Evolutionary conservation across 2,329 filamentous ascomycete species (phyloP).

Genomic region (Sporothrix sp.): DNA sequence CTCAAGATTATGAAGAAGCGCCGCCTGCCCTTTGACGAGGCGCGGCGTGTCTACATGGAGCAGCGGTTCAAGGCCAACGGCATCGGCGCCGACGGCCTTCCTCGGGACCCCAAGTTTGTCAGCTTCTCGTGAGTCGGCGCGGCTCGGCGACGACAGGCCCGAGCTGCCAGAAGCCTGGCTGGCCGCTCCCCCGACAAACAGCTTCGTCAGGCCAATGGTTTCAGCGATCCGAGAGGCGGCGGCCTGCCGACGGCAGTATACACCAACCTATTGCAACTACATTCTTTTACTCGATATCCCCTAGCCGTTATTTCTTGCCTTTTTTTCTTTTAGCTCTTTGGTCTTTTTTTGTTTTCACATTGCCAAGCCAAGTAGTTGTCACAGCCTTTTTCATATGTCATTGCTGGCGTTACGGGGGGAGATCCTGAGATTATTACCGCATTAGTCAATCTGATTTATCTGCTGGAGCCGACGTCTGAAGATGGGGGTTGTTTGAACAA

Average conservation of each 20-base stretch:
- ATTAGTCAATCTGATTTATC: too few relatives aligned
- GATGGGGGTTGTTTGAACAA: too few relatives aligned
- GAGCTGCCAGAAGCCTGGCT: too few relatives aligned
- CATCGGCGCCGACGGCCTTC: slow-evolving; percentile 79
- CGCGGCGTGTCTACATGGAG: slow-evolving; percentile 76
- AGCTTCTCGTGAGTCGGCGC: slow-evolving; percentile 58
- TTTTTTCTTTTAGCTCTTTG: neutral
- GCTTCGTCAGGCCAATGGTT: too few relatives aligned
- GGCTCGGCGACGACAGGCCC: neutral
- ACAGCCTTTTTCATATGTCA: slow-evolving; percentile 6
- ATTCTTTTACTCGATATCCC: neutral
- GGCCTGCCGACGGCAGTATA: too few relatives aligned
- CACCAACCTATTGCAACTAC: too few relatives aligned
- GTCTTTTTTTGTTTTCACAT: neutral
- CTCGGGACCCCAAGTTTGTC: slow-evolving; percentile 89
- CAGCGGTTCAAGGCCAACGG: slow-evolving; percentile 76
- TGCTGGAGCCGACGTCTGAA: too few relatives aligned
- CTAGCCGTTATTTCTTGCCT: neutral
- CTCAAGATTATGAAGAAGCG: slow-evolving; percentile 83
- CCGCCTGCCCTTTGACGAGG: slow-evolving; percentile 81
- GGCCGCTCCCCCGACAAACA: too few relatives aligned
- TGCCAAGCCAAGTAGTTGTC: too few relatives aligned
- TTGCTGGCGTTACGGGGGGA: neutral
- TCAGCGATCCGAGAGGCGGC: too few relatives aligned
- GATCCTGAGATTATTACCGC: too few relatives aligned